Evolutionary conservation across 495 filamentous ascomycete genomes (phyloP), one percentile per base, ranked within the genome.

Genomic region (Aspergillus kassunensis): DNA sequence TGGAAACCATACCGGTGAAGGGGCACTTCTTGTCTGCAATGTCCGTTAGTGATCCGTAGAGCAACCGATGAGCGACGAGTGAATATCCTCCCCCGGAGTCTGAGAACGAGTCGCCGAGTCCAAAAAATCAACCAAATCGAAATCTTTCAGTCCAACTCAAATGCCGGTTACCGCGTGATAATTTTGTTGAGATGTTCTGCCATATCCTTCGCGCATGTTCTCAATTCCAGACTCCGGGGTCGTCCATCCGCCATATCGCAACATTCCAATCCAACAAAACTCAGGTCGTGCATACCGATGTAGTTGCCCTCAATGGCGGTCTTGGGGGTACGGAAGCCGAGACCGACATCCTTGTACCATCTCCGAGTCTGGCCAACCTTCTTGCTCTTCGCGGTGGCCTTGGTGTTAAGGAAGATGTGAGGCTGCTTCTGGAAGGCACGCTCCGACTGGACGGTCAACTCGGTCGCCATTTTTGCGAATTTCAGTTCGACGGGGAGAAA

Each of bases 261-360:
- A 47, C 57, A 59, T 49, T 53, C 42, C 36, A 50, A 53, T 51
- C 48, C 46, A 46, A 48, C 45, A 31, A 55, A 65, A 60, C 56
- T 62, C 44, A 64, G 59, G 58, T 71, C 65, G 63, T 67, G 59
- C 90, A 79, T 95, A 97, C 92, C 92, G 74, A 99, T 99, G 80
- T 97, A 99, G 72, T 73, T 85, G 70, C 93, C 93, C 78, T 97
- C 91, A 81, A 99, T 97, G 66, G 93, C 93, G 63, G 81, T 88
- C 84, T 89, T 91, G 69, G 93, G 93, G 70, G 95, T 97, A 76
- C 88, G 85, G 86, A 99, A 97, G 62, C 93, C 93, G 73, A 99
- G 79, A 71, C 93, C 93, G 69, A 99, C 89, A 68, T 99, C 95
- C 88, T 99, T 99, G 77, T 91, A 97, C 91, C 91, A 99, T 90